These are phyloP conservation scores for Kregervanrija pseudodelftensis DNA, from an alignment of 805 yeast species.

Conservation along the genomic window DNA sequence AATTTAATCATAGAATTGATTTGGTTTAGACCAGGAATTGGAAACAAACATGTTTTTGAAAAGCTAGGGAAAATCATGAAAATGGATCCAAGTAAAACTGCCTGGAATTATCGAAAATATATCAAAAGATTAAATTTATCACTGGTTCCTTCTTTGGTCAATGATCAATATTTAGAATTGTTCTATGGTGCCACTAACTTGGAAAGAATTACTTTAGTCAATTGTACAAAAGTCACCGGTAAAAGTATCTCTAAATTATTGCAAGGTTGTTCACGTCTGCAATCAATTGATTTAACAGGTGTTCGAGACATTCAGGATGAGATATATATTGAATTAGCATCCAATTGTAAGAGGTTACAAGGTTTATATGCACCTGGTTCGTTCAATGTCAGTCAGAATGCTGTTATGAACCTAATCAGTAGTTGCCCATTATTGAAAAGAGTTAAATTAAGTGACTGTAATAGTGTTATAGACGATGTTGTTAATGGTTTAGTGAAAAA, in stretches of 20 bases:
- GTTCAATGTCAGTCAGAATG: slow-evolving; percentile 55
- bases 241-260: slow-evolving; percentile 56
- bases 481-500: slow-evolving; percentile 53
- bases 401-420: slow-evolving; percentile 50
- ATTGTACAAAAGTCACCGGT: slow-evolving; percentile 61
- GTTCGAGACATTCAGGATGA: slow-evolving; percentile 63
- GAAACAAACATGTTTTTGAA: slow-evolving; percentile 39
- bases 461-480: slow-evolving; percentile 55
- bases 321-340: slow-evolving; percentile 60
- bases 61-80: slow-evolving; percentile 52
- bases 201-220: slow-evolving; percentile 80
- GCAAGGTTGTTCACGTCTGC: slow-evolving; percentile 59
- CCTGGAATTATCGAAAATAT: slow-evolving; percentile 60
- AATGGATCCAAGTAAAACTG: slow-evolving; percentile 38
- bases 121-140: slow-evolving; percentile 78
- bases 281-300: slow-evolving; percentile 83
- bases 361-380: slow-evolving; percentile 89
- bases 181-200: slow-evolving; percentile 67
- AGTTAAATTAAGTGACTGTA: slow-evolving; percentile 71
- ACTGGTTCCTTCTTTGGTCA: slow-evolving; percentile 59
- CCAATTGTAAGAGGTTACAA: slow-evolving; percentile 68
- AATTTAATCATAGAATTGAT: slow-evolving; percentile 67
- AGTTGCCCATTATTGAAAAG: slow-evolving; percentile 74
- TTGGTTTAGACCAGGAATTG: slow-evolving; percentile 82
- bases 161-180: slow-evolving; percentile 52